Percentiles rank a stretch among this genome's conserved stretches.
Conservation (phyloP, 1,284 basidiomycete genomes). For the Apiotrichum siamense region DNA sequence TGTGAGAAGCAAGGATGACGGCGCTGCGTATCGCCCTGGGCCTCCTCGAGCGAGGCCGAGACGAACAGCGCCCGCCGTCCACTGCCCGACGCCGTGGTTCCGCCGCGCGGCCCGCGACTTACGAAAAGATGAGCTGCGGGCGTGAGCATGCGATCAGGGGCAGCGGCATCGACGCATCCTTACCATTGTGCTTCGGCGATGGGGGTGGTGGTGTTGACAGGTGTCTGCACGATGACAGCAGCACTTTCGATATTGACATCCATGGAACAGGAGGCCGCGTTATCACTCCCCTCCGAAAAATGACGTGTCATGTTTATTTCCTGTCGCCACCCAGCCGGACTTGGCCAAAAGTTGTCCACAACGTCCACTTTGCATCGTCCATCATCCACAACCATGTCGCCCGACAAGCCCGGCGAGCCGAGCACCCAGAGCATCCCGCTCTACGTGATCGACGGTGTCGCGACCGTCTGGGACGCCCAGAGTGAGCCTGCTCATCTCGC, state of each 20-base stretch:
- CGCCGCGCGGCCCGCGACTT: constrained; percentile 8
- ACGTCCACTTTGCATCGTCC: background rate
- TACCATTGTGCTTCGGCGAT: background rate
- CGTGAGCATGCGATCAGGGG: constrained; percentile 11
- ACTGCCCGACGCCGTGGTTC: background rate
- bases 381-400: background rate
- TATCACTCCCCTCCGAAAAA: background rate
- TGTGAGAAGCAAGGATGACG: background rate
- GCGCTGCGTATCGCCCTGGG: no score
- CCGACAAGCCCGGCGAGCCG: constrained; percentile 7
- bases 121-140: constrained; percentile 41
- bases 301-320: background rate
- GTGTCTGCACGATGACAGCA: background rate
- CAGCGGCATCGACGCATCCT: background rate
- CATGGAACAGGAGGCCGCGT: background rate
- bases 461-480: constrained; percentile 48
- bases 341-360: background rate
- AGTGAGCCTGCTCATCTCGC: constrained; percentile 22
- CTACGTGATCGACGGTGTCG: constrained; percentile 43
- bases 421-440: constrained; percentile 29
- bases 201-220: background rate
- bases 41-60: no score
- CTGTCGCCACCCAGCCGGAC: background rate
- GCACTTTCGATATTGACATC: background rate
- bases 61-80: background rate